Conservation (phyloP, 129 eudicot genomes). For the Lactuca sativa region DNA sequence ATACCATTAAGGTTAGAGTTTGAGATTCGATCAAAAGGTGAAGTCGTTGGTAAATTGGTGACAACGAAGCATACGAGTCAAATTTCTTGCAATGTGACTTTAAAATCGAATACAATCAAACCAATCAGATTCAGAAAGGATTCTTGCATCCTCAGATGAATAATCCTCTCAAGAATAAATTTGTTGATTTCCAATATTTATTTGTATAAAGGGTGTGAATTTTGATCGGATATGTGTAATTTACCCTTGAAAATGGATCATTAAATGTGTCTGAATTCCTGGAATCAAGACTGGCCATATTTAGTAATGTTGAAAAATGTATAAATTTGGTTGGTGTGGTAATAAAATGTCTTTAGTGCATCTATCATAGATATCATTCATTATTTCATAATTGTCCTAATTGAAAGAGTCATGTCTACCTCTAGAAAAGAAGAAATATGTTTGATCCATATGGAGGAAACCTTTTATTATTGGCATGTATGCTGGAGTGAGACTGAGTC, state of each 20-base stretch:
- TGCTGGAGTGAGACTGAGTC: too few species aligned
- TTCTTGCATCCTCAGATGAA: slow-evolving; percentile 65
- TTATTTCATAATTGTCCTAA: background rate
- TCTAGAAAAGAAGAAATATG: background rate
- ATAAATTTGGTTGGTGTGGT: slow-evolving; percentile 35
- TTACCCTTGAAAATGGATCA: background rate
- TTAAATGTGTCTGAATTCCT: slow-evolving; percentile 8
- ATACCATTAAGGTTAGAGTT: slow-evolving; percentile 71
- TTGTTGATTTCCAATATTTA: slow-evolving; percentile 7
- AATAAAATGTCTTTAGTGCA: slow-evolving; percentile 26
- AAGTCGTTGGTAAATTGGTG: slow-evolving; percentile 86
- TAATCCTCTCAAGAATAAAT: background rate
- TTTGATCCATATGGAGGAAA: background rate
- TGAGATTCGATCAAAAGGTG: slow-evolving; percentile 62
- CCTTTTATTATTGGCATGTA: too few species aligned
- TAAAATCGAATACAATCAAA: slow-evolving; percentile 59
- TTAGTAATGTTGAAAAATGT: slow-evolving; percentile 23
- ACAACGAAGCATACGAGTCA: slow-evolving; percentile 56
- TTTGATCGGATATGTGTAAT: slow-evolving; percentile 27
- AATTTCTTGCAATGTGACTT: slow-evolving; percentile 58
- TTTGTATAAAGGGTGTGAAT: slow-evolving; percentile 31
- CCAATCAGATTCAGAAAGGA: slow-evolving; percentile 71
- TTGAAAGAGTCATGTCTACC: background rate
- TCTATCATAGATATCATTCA: slow-evolving; percentile 5
- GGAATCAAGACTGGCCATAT: slow-evolving; percentile 17